Evolutionary conservation across 345 rosid genomes (phyloP).

Genomic region (Pugionium cornutum): DNA sequence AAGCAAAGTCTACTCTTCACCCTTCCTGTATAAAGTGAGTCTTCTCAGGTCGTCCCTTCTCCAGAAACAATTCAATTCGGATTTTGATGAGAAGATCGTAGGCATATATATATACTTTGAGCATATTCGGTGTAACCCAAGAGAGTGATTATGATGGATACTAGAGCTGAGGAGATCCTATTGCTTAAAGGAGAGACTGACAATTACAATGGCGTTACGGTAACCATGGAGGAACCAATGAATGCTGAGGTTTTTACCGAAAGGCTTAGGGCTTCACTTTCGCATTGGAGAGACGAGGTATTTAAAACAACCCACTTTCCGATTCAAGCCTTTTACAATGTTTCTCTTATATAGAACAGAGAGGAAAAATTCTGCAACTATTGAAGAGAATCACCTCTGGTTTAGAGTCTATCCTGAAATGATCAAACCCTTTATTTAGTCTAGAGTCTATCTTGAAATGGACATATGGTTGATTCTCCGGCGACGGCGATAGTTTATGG

Average conservation of each 20-base stretch:
- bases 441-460: no score
- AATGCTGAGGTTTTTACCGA: slow-evolving; percentile 45
- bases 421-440: no score
- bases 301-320: background rate
- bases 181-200: slow-evolving; percentile 50
- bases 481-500: no score
- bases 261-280: slow-evolving; percentile 55
- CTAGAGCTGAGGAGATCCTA: slow-evolving; percentile 26
- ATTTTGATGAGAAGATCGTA: background rate
- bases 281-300: slow-evolving; percentile 60
- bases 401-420: no score
- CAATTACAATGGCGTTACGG: slow-evolving; percentile 53
- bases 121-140: background rate
- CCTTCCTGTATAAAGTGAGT: background rate
- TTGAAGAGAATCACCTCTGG: no score
- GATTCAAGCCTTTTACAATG: background rate
- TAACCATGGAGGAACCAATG: slow-evolving; percentile 48
- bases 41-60: background rate
- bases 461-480: no score
- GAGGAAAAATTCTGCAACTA: no score
- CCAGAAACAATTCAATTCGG: background rate
- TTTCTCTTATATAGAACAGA: no score
- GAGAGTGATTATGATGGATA: slow-evolving; percentile 7
- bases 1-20: background rate
- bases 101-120: background rate